These are phyloP conservation scores for Ophiocordyceps camponoti-rufipedis DNA, from an alignment of 2,329 filamentous ascomycete species.

Conservation along the genomic window DNA sequence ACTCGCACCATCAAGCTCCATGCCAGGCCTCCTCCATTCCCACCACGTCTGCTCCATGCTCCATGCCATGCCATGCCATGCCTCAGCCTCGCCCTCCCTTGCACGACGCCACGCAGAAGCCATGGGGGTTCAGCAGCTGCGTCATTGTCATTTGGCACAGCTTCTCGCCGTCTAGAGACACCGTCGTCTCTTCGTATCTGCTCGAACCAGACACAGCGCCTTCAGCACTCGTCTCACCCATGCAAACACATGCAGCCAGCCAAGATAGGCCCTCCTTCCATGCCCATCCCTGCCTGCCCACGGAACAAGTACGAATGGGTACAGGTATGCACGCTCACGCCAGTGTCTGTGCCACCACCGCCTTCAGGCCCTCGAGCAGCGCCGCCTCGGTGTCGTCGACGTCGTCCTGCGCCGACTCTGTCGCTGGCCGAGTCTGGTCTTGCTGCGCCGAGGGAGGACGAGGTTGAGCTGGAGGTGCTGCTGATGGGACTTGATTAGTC, in stretches of 20 bases:
- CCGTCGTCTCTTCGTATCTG: too few species aligned
- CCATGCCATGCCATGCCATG: too few species aligned
- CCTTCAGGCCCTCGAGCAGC: slow-evolving; percentile 16
- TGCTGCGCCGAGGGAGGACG: neutral
- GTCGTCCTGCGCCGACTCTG: slow-evolving; percentile 7
- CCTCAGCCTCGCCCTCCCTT: neutral
- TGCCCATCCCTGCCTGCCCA: too few species aligned
- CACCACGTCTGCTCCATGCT: too few species aligned
- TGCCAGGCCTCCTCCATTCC: too few species aligned
- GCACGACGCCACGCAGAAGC: neutral
- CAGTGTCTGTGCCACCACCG: slow-evolving; percentile 12
- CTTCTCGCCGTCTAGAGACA: too few species aligned
- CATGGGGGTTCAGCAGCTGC: too few species aligned
- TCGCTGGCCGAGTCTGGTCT: slow-evolving; percentile 1
- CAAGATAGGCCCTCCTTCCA: too few species aligned
- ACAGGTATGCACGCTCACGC: slow-evolving; percentile 1
- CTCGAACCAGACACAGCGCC: neutral
- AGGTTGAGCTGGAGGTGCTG: neutral
- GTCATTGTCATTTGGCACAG: too few species aligned
- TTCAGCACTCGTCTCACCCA: neutral
- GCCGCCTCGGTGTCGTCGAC: slow-evolving; percentile 16
- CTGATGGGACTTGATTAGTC: too few species aligned
- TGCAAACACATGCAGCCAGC: neutral
- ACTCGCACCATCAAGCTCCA: too few species aligned
- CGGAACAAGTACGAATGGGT: too few species aligned